These are phyloP conservation scores for Aspergillus texensis DNA, from an alignment of 2,329 filamentous ascomycete genomes.

Conservation along the genomic window DNA sequence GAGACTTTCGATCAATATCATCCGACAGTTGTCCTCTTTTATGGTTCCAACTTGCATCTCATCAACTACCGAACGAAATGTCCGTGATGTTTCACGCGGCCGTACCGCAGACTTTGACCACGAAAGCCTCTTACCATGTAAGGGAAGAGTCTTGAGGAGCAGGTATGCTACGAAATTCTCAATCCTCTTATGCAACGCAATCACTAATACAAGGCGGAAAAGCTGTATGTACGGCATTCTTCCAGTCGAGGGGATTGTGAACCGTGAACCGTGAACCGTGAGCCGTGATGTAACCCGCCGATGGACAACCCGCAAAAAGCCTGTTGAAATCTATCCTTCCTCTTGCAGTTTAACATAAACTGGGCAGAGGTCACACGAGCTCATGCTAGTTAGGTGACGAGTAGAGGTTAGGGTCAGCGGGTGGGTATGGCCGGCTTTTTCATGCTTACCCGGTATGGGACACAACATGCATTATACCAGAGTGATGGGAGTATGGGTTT, in stretches of 20 bases:
- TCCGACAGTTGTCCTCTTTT: neutral
- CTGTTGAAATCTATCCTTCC: neutral
- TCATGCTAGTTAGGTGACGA: neutral
- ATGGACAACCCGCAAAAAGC: neutral
- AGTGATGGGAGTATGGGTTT: neutral
- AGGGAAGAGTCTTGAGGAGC: neutral
- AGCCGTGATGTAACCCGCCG: neutral
- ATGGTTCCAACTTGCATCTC: neutral
- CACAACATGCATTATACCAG: neutral
- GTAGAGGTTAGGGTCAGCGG: neutral
- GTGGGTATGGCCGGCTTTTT: neutral
- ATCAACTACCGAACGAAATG: neutral
- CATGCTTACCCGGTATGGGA: neutral
- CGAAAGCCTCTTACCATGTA: neutral
- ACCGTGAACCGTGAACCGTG: neutral
- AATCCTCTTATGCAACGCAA: neutral
- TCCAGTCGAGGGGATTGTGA: neutral
- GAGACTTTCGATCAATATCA: neutral
- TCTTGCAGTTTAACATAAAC: neutral
- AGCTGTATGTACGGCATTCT: neutral
- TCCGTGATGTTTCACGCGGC: neutral
- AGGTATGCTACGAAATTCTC: neutral
- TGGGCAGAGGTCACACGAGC: neutral
- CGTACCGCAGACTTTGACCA: neutral
- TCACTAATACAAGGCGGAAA: neutral